phyloP scores from a whole-genome alignment of 352 stramenopile genomes.

The Globisporangium cystogenes region DNA sequence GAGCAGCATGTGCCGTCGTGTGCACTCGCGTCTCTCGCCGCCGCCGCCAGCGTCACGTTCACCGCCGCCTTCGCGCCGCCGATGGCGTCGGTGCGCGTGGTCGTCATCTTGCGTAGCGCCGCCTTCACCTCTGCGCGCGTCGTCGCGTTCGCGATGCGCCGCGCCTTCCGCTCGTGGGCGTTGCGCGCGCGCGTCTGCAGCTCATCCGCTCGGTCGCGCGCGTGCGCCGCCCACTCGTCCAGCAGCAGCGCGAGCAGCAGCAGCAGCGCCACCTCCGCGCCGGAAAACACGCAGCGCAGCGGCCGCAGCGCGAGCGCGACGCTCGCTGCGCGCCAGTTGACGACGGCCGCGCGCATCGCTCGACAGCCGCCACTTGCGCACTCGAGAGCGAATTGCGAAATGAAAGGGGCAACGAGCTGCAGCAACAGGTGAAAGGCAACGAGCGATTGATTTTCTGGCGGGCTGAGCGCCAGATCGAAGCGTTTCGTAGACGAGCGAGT shows the following conservation, averaged over 20 bases:
- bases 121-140: background rate
- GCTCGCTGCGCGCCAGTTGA: constrained; percentile 8
- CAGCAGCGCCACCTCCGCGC: constrained; percentile 15
- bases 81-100: constrained; percentile 1
- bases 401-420: background rate
- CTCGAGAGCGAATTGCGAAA: constrained; percentile 8
- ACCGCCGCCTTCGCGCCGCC: background rate
- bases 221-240: constrained; percentile 1
- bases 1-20: constrained; percentile 1
- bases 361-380: background rate
- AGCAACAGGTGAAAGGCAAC: too few species aligned
- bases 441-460: too few species aligned
- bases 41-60: background rate
- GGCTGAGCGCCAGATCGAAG: too few species aligned
- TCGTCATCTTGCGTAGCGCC: background rate
- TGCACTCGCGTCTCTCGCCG: too few species aligned
- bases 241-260: constrained; percentile 9
- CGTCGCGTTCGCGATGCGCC: too few species aligned
- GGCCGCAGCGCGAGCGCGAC: constrained; percentile 6
- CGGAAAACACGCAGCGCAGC: constrained; percentile 15
- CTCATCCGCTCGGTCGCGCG: too few species aligned
- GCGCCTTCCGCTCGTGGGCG: too few species aligned
- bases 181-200: too few species aligned
- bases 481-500: background rate
- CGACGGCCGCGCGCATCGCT: background rate